These are phyloP conservation scores for Musa troglodytarum DNA, from an alignment of 176 grass and related monocot genomes.

Conservation along the genomic window DNA sequence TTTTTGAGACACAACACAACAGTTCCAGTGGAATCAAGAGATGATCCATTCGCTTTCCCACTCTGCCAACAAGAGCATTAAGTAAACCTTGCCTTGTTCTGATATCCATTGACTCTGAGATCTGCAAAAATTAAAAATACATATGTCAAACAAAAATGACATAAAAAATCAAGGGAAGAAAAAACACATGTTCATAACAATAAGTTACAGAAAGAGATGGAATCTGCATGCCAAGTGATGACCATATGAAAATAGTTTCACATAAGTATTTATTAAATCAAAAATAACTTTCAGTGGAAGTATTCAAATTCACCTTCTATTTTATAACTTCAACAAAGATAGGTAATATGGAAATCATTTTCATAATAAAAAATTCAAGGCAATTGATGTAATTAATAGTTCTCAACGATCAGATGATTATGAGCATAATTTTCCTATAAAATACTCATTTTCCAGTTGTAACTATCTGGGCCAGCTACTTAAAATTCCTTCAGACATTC, in stretches of 20 bases:
- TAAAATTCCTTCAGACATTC: no score
- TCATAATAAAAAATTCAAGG: background rate
- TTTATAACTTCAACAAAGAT: background rate
- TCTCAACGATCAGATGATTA: background rate
- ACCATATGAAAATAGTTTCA: background rate
- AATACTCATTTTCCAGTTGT: no score
- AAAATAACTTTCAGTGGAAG: background rate
- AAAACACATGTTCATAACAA: background rate
- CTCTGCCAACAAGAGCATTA: slow-evolving; percentile 89
- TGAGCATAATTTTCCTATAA: background rate
- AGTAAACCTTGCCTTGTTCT: slow-evolving; percentile 90
- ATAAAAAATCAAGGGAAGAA: background rate
- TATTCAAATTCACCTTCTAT: background rate
- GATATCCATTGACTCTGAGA: slow-evolving; percentile 95
- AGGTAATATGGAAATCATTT: background rate
- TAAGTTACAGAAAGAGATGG: background rate
- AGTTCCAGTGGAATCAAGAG: slow-evolving; percentile 95
- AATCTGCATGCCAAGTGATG: background rate
- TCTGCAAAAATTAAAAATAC: slow-evolving; percentile 35
- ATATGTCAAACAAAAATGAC: slow-evolving; percentile 4
- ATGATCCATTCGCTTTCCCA: slow-evolving; percentile 96
- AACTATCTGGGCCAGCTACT: no score
- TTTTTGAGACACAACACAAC: slow-evolving; percentile 80
- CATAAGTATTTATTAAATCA: background rate
- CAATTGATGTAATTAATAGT: background rate